Conservation (phyloP, 352 stramenopile genomes). For the Peronospora belbahrii region DNA sequence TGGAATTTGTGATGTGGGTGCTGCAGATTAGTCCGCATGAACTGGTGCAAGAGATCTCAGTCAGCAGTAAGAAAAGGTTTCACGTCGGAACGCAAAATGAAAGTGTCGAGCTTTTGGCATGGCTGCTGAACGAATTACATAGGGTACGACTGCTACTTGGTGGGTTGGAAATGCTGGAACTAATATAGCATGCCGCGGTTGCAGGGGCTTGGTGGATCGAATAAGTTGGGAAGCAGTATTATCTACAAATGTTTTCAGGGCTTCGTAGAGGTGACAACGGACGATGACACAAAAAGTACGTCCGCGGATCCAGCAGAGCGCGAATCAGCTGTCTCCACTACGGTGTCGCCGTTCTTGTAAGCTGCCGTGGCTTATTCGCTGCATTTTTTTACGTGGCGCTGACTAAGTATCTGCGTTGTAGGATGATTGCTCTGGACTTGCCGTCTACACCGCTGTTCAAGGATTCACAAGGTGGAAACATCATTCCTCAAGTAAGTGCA, state of each 20-base stretch:
- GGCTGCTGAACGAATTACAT: constrained; percentile 94
- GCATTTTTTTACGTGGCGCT: not conserved
- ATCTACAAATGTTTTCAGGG: constrained; percentile 96
- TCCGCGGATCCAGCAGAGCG: constrained; percentile 26
- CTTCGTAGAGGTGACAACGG: constrained; percentile 88
- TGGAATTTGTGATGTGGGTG: constrained; percentile 9
- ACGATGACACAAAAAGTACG: constrained; percentile 43
- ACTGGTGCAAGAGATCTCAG: constrained; percentile 92
- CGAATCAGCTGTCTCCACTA: constrained; percentile 26
- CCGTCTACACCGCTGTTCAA: constrained; percentile 98
- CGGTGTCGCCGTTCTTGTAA: constrained; percentile 67
- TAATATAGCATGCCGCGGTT: constrained; percentile 4
- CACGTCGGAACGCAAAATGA: constrained; percentile 91
- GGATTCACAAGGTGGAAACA: constrained; percentile 92
- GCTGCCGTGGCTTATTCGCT: not conserved
- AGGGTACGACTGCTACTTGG: constrained; percentile 26
- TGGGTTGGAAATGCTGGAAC: not conserved
- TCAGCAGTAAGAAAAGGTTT: constrained; percentile 95
- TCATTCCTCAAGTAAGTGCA: constrained; percentile 89
- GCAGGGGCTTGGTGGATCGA: constrained; percentile 73
- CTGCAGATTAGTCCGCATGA: constrained; percentile 91
- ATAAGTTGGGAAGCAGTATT: constrained; percentile 86
- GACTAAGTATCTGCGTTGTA: constrained; percentile 22
- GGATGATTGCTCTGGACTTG: constrained; percentile 95
- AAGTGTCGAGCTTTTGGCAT: constrained; percentile 94